Evolutionary conservation across 2,329 filamentous ascomycete genomes (phyloP).

Genomic region (Orbilia oligospora): DNA sequence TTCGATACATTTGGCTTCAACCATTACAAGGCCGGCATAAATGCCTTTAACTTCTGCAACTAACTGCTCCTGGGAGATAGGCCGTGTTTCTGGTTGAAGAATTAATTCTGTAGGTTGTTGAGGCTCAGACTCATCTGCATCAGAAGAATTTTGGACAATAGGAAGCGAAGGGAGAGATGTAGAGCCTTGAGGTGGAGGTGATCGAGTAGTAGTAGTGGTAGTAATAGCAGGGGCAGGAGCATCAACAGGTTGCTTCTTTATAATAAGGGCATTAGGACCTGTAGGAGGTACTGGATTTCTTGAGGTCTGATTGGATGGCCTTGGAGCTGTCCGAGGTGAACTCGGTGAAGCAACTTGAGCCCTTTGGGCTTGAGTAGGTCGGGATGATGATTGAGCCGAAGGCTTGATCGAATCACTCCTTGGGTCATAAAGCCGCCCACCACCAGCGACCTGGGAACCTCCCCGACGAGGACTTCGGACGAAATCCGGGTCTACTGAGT

Average conservation of each 20-base stretch:
- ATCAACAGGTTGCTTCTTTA: constrained; percentile 17
- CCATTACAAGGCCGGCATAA: constrained; percentile 85
- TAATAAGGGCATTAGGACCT: constrained; percentile 6
- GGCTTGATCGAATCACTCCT: constrained; percentile 30
- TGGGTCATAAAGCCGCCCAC: constrained; percentile 32
- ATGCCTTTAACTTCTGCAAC: constrained; percentile 86
- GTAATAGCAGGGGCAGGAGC: too few relatives aligned
- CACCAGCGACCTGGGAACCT: not conserved
- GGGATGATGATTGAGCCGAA: constrained; percentile 3
- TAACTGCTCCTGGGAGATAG: constrained; percentile 83
- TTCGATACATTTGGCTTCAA: constrained; percentile 88
- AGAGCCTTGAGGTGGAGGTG: constrained; percentile 16
- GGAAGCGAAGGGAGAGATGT: constrained; percentile 6
- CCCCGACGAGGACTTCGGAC: constrained; percentile 24
- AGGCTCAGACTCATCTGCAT: constrained; percentile 37
- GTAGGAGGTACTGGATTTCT: constrained; percentile 21
- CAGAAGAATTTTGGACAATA: constrained; percentile 9
- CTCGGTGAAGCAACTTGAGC: constrained; percentile 16
- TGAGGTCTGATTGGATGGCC: not conserved
- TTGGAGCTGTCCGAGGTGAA: constrained; percentile 4
- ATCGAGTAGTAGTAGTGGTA: not conserved
- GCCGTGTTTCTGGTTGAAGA: constrained; percentile 75
- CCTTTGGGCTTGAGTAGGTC: constrained; percentile 20
- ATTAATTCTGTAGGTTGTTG: constrained; percentile 67
- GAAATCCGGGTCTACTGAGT: constrained; percentile 43